phyloP scores from a whole-genome alignment of 371 early-diverging fungal species.

The Lichtheimia corymbifera region DNA sequence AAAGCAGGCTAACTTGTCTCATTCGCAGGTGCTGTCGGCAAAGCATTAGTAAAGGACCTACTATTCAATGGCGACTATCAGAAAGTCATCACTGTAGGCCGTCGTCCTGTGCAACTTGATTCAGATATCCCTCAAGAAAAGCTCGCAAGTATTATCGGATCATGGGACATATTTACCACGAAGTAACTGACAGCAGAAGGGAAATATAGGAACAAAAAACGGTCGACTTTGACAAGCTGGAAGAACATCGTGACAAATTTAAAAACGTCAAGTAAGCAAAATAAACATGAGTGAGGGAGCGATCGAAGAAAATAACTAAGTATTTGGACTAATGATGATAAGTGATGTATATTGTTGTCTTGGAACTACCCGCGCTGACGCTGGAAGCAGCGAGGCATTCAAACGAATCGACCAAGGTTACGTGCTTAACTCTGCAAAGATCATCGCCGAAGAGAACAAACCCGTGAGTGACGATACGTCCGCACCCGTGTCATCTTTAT shows the following conservation, averaged over 20 bases:
- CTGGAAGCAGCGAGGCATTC: constrained; percentile 70
- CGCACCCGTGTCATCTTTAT: constrained; percentile 8
- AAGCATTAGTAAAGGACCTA: constrained; percentile 61
- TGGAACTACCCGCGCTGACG: constrained; percentile 69
- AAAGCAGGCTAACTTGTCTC: no score
- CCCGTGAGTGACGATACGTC: constrained; percentile 19
- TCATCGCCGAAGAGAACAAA: constrained; percentile 61
- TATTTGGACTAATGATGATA: background rate
- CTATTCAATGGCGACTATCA: constrained; percentile 60
- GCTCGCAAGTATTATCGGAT: constrained; percentile 30
- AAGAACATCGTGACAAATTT: constrained; percentile 34
- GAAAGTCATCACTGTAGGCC: constrained; percentile 64
- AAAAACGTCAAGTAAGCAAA: constrained; percentile 41
- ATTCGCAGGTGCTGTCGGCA: constrained; percentile 68
- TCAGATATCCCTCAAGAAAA: constrained; percentile 53
- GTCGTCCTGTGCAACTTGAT: constrained; percentile 56
- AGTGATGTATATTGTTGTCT: constrained; percentile 67
- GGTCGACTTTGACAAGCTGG: constrained; percentile 52
- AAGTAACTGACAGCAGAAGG: background rate
- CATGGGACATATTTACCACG: background rate
- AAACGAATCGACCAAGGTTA: constrained; percentile 76
- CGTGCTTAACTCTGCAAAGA: constrained; percentile 64
- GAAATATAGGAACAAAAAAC: constrained; percentile 37
- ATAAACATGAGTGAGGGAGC: background rate
- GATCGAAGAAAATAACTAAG: constrained; percentile 1